Evolutionary conservation across 495 filamentous ascomycete genomes (phyloP).

Genomic region (Penicillium lividum): DNA sequence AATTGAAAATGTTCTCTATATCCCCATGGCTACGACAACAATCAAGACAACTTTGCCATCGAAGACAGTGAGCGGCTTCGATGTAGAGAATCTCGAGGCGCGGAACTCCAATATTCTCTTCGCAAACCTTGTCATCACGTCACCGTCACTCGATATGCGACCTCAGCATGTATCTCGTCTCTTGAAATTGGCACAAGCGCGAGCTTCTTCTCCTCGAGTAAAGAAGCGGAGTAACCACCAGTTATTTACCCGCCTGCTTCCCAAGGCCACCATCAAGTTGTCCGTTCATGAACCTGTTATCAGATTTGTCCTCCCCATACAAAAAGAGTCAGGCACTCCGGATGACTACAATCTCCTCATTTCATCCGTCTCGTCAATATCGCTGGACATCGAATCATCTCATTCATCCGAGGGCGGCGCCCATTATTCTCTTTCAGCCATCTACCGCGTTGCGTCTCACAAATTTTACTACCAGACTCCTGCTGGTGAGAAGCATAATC

Average conservation of each 20-base stretch:
- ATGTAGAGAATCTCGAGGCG: slow-evolving; percentile 74
- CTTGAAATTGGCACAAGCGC: slow-evolving; percentile 67
- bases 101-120: slow-evolving; percentile 96
- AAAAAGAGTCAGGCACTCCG: slow-evolving; percentile 56
- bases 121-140: slow-evolving; percentile 93
- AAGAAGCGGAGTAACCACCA: slow-evolving; percentile 56
- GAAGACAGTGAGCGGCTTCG: slow-evolving; percentile 81
- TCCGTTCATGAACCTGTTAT: slow-evolving; percentile 95
- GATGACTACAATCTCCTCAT: slow-evolving; percentile 93
- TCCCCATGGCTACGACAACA: slow-evolving; percentile 97
- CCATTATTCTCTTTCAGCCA: slow-evolving; percentile 82
- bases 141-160: slow-evolving; percentile 92
- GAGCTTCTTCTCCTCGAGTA: slow-evolving; percentile 50
- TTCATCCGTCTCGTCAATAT: slow-evolving; percentile 87
- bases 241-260: slow-evolving; percentile 85
- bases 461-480: slow-evolving; percentile 94
- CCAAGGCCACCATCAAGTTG: slow-evolving; percentile 92
- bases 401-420: slow-evolving; percentile 83
- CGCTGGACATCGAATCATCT: slow-evolving; percentile 88
- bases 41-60: slow-evolving; percentile 93
- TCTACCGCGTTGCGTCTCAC: slow-evolving; percentile 81
- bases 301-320: slow-evolving; percentile 79
- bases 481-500: slow-evolving; percentile 74
- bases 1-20: slow-evolving; percentile 83
- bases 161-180: slow-evolving; percentile 88